A percentile compares a stretch with the other conserved stretches of the same genome.
Evolutionary conservation across 306 rosid species (phyloP).

Genomic region (Nissolia schottii): DNA sequence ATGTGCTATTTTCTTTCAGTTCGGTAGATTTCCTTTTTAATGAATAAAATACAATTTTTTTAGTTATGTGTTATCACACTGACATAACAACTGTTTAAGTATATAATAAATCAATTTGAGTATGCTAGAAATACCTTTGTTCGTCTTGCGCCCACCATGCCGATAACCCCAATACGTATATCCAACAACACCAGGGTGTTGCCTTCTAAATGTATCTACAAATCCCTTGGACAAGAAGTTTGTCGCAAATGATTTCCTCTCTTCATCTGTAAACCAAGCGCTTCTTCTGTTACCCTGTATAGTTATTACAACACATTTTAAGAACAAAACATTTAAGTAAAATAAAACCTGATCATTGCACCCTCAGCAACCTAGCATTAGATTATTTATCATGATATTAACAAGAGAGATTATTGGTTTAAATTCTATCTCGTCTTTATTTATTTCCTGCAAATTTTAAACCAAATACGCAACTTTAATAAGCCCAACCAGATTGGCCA

Average conservation of each 20-base stretch:
- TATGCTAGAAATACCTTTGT: constrained; percentile 53
- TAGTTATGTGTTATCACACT: not conserved
- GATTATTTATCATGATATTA: not conserved
- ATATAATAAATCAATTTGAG: not conserved
- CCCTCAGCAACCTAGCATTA: not conserved
- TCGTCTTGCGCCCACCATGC: constrained; percentile 75
- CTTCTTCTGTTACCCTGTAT: constrained; percentile 83
- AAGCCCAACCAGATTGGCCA: not conserved
- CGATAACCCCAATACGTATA: constrained; percentile 96
- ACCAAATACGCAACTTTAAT: not conserved
- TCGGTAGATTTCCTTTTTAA: not conserved
- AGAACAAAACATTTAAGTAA: no score
- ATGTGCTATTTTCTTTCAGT: not conserved
- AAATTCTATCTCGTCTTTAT: not conserved
- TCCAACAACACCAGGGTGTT: constrained; percentile 84
- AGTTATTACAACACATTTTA: not conserved
- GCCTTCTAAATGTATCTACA: constrained; percentile 83
- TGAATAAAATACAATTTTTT: not conserved
- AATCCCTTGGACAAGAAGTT: constrained; percentile 79
- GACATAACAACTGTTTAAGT: not conserved
- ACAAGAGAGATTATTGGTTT: not conserved
- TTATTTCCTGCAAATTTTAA: not conserved
- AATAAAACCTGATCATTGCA: not conserved
- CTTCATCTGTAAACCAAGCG: constrained; percentile 94
- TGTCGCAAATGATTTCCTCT: constrained; percentile 70